phyloP scores from a whole-genome alignment of 2,329 filamentous ascomycete genomes.

The Fusarium fujikuroi region DNA sequence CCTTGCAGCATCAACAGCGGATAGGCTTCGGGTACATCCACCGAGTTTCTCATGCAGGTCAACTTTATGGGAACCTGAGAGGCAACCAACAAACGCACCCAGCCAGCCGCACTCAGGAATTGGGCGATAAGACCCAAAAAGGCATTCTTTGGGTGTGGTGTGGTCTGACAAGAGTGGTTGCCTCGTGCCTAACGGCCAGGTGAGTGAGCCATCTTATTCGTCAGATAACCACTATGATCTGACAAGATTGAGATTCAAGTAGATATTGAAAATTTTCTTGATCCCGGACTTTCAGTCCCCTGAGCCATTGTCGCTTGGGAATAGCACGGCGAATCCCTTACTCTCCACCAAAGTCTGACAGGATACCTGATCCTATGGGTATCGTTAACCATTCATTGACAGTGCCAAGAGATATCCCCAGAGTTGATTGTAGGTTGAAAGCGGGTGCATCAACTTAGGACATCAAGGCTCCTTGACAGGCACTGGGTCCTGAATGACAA shows the following conservation, averaged over 20 bases:
- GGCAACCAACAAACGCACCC: slow-evolving; percentile 28
- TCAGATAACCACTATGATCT: slow-evolving; percentile 35
- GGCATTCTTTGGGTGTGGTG: slow-evolving; percentile 17
- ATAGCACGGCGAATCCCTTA: slow-evolving; percentile 26
- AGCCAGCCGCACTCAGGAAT: slow-evolving; percentile 34
- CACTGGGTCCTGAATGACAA: slow-evolving; percentile 19
- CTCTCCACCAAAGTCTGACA: slow-evolving; percentile 9
- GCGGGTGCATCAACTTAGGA: slow-evolving; percentile 26
- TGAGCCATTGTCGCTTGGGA: slow-evolving; percentile 4
- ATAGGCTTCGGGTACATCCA: slow-evolving; percentile 11
- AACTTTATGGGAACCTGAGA: slow-evolving; percentile 27
- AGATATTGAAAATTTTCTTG: slow-evolving; percentile 21
- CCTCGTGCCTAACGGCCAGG: slow-evolving; percentile 28
- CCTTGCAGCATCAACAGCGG: slow-evolving; percentile 31
- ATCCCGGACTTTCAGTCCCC: slow-evolving; percentile 12
- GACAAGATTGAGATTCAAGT: slow-evolving; percentile 26
- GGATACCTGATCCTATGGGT: slow-evolving; percentile 22
- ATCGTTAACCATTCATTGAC: slow-evolving; percentile 27
- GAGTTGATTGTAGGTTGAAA: slow-evolving; percentile 27
- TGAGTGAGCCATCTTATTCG: slow-evolving; percentile 39
- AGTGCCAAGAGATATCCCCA: slow-evolving; percentile 46
- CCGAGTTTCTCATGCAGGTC: slow-evolving; percentile 33
- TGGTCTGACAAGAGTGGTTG: slow-evolving; percentile 18
- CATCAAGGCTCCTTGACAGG: slow-evolving; percentile 27
- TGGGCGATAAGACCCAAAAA: slow-evolving; percentile 16